Conservation (phyloP, 1,284 basidiomycete species). For the Trichosporon faecale region DNA sequence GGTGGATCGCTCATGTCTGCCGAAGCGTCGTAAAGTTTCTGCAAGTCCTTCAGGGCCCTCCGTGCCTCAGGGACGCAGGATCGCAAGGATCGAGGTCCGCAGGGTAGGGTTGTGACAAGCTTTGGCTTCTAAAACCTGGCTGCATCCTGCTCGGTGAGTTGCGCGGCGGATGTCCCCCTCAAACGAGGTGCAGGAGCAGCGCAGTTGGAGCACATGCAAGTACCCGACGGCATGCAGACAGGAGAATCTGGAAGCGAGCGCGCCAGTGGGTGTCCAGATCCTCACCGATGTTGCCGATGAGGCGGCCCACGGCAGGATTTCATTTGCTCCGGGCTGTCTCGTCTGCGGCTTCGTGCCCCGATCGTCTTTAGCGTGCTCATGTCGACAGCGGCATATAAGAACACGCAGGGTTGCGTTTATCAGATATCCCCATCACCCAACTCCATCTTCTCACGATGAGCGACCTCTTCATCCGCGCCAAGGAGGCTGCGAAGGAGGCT, state of each 20-base stretch:
- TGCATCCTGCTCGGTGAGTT: background rate
- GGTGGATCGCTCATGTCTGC: too few relatives aligned
- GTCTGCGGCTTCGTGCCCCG: background rate
- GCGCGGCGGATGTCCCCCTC: background rate
- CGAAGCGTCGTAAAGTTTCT: background rate
- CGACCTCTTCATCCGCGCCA: background rate
- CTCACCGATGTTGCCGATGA: background rate
- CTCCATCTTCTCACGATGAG: background rate
- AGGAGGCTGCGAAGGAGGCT: background rate
- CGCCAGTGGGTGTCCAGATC: background rate
- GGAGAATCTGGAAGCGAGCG: background rate
- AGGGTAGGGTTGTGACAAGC: background rate
- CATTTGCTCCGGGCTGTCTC: background rate
- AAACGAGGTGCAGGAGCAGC: background rate
- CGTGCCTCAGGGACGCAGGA: background rate
- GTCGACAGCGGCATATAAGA: background rate
- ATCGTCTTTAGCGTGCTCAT: background rate
- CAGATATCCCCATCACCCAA: conserved; percentile 1
- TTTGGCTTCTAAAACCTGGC: background rate
- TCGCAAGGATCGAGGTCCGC: background rate
- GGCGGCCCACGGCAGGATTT: background rate
- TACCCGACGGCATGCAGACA: background rate
- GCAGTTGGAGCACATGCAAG: background rate
- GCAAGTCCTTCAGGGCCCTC: background rate
- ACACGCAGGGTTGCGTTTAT: background rate